Percentiles rank a stretch among this genome's conserved stretches.
These are phyloP conservation scores for Exophiala bonariae DNA, from an alignment of 2,329 filamentous ascomycete species.

Conservation along the genomic window DNA sequence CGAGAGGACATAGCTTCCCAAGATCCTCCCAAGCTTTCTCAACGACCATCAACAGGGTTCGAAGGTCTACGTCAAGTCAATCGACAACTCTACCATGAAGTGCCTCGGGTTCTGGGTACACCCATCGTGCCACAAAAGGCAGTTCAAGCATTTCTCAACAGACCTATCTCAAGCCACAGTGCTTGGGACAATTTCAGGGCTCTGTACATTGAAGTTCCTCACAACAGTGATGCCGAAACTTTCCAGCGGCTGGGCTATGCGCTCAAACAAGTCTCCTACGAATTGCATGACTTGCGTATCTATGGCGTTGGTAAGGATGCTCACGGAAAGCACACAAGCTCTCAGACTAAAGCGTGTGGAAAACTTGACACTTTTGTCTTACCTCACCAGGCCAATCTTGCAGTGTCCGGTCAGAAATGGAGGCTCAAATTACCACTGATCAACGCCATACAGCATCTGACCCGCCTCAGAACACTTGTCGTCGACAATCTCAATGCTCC, in stretches of 20 bases:
- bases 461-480: conserved; percentile 17
- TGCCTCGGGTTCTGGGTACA: not conserved
- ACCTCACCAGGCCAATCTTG: conserved; percentile 3
- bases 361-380: conserved; percentile 10
- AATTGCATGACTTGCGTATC: conserved; percentile 22
- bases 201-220: conserved; percentile 18
- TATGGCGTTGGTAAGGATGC: conserved; percentile 19
- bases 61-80: conserved; percentile 12
- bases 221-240: conserved; percentile 6
- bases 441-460: conserved; percentile 11
- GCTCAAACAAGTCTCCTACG: conserved; percentile 2
- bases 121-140: conserved; percentile 12
- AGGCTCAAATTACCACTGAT: conserved; percentile 4
- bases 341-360: conserved; percentile 9
- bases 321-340: conserved; percentile 15
- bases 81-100: conserved; percentile 18
- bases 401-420: conserved; percentile 14
- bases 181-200: conserved; percentile 8
- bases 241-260: conserved; percentile 8
- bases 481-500: conserved; percentile 24
- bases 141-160: conserved; percentile 5
- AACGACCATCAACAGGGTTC: conserved; percentile 9
- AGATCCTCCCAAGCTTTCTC: not conserved
- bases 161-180: not conserved
- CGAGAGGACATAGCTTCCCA: not conserved